Base-by-base conservation (phyloP, 1,284 basidiomycete genomes). In the Microbotryum saponariae region DNA sequence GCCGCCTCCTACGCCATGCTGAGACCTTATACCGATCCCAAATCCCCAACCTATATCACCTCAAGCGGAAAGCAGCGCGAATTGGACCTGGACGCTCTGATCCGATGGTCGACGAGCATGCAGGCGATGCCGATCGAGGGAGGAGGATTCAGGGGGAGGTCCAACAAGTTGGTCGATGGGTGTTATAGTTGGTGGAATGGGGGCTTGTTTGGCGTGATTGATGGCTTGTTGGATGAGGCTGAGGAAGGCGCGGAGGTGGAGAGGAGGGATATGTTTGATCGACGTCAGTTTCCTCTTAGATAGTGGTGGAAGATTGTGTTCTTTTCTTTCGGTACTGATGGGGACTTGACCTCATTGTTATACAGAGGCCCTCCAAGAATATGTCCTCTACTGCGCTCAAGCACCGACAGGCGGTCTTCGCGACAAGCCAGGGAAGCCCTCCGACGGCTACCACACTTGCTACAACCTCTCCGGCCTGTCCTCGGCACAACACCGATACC, bases 161-260 rank as follows among this genome's bases (percentile, higher is more conserved):
- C 90, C 62, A 99, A 98, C 76, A 99, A 99, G 77, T 82, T 99
- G 16, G 94, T 99, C 0, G 96, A 99, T 73, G 96, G 94, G 3
- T 99, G 96, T 77, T 99, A 98, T 76, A 86, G 89, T 37, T 98
- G 96, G 96, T 98, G 92, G 88, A 89, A 93, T 31, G 94, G 89
- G 3, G 93, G 93, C 0, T 82, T 87, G n/a, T 89, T 96, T 73
- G 81, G 83, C 0, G 77, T 97, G 12, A 77, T 96, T 0, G 87
- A 88, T 58, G 84, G 77, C 23, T 70, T 87, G 14, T 75, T 71
- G 16, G 67, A 58, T 45, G 70, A 71, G 46, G 68, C 69, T 25
- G 70, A 70, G 16, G 71, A 68, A 48, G 72, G 73, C 55, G 68
- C 63, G 31, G 58, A 60, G 47, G 14, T 12, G 37, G 60, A 65